Percentiles rank a stretch among this genome's conserved stretches.
These are phyloP conservation scores for Athelia psychrophila DNA, from an alignment of 1,284 basidiomycete species.

Conservation along the genomic window DNA sequence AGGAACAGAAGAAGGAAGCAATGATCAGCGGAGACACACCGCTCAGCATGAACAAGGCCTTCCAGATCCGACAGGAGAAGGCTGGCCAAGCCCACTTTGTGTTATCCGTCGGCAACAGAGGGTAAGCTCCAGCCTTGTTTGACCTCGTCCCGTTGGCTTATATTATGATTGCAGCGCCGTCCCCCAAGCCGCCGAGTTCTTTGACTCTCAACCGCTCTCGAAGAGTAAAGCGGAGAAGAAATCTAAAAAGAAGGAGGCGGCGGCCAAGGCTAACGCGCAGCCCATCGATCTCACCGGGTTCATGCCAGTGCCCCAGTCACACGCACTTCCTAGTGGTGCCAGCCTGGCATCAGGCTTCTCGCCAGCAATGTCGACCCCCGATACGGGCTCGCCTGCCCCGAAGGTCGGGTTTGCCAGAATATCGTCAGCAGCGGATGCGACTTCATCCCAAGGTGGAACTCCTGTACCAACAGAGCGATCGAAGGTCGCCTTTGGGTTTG, in stretches of 20 bases:
- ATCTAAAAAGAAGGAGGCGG: constrained; percentile 73
- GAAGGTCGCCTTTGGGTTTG: constrained; percentile 75
- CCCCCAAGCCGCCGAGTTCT: constrained; percentile 73
- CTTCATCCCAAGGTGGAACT: constrained; percentile 45
- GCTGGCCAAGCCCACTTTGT: constrained; percentile 94
- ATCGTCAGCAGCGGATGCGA: constrained; percentile 48
- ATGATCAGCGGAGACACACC: constrained; percentile 94
- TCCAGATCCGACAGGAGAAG: constrained; percentile 88
- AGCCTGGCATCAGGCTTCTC: constrained; percentile 40
- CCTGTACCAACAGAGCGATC: constrained; percentile 60
- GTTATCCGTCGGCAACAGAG: constrained; percentile 89
- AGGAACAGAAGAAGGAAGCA: constrained; percentile 87
- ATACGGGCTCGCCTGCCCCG: constrained; percentile 60
- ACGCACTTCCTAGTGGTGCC: constrained; percentile 41
- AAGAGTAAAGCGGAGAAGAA: constrained; percentile 77
- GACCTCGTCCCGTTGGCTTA: constrained; percentile 8
- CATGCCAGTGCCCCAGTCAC: constrained; percentile 52
- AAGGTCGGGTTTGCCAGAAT: constrained; percentile 69
- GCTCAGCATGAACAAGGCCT: constrained; percentile 87
- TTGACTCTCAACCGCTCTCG: constrained; percentile 71
- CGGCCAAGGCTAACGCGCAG: not conserved
- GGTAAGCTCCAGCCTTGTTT: constrained; percentile 46
- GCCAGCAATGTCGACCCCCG: constrained; percentile 24
- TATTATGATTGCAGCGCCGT: constrained; percentile 56
- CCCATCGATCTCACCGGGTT: constrained; percentile 52